These are phyloP conservation scores for Ephemerocybe angulata DNA, from an alignment of 768 basidiomycete genomes.

Conservation along the genomic window DNA sequence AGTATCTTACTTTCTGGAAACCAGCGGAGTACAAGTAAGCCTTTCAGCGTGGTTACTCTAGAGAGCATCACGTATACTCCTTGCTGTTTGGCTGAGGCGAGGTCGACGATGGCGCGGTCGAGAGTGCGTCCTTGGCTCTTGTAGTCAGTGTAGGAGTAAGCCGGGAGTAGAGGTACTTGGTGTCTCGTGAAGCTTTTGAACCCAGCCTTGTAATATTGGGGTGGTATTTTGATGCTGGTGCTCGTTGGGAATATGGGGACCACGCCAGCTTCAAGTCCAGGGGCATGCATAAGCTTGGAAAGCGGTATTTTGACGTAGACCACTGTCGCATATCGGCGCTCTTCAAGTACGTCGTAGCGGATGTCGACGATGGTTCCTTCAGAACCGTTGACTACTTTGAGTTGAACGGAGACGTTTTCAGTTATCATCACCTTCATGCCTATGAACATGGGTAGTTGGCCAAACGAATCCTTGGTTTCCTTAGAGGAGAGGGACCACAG, in stretches of 20 bases:
- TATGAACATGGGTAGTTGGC: conserved; percentile 13
- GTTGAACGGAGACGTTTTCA: conserved; percentile 16
- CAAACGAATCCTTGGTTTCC: conserved; percentile 7
- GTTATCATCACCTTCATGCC: conserved; percentile 19
- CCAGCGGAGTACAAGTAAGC: conserved; percentile 19
- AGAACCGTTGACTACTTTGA: conserved; percentile 14
- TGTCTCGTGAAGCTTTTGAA: not conserved
- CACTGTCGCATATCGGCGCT: conserved; percentile 1
- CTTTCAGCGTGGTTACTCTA: conserved; percentile 17
- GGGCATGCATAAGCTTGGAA: not conserved
- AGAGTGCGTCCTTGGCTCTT: conserved; percentile 25
- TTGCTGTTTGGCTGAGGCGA: conserved; percentile 14
- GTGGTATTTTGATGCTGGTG: not conserved
- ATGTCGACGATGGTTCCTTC: conserved; percentile 13
- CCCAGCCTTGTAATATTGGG: too few species aligned
- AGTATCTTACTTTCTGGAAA: conserved; percentile 19
- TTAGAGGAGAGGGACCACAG: conserved; percentile 10
- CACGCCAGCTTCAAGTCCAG: conserved; percentile 2
- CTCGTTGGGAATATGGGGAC: conserved; percentile 12
- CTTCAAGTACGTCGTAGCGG: conserved; percentile 3
- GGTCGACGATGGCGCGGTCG: conserved; percentile 20
- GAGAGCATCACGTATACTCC: conserved; percentile 29
- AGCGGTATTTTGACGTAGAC: conserved; percentile 8
- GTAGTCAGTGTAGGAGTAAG: conserved; percentile 25
- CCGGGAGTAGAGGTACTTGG: conserved; percentile 23